Percentiles rank a stretch among this genome's conserved stretches.
These are phyloP conservation scores for Medakamo hakoo DNA, from an alignment of 139 green algal genomes.

Conservation along the genomic window DNA sequence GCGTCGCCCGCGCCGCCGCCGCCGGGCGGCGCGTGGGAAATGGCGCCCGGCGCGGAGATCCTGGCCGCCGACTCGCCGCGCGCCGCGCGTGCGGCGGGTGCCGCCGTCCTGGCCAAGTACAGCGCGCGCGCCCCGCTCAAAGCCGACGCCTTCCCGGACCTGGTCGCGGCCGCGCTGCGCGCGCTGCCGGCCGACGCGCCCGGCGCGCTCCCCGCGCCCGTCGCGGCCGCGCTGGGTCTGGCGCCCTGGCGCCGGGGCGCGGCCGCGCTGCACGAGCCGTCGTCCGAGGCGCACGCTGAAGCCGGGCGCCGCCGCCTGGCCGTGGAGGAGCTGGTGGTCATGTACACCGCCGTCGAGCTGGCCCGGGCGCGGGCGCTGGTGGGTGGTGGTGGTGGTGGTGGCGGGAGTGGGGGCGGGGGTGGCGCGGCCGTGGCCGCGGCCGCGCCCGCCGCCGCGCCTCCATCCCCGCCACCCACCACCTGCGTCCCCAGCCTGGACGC, in stretches of 20 bases:
- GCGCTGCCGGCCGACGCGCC: neutral
- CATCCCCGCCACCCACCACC: neutral
- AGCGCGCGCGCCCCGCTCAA: conserved; percentile 2
- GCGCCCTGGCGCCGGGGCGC: conserved; percentile 20
- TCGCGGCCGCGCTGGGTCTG: conserved; percentile 10
- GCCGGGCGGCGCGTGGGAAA: too few species aligned
- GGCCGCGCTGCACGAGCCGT: conserved; percentile 31
- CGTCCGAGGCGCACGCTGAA: conserved; percentile 10
- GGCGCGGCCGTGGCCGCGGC: neutral
- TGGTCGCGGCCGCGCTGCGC: conserved; percentile 1
- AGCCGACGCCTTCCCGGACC: neutral
- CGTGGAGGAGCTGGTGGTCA: conserved; percentile 71
- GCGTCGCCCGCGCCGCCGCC: neutral
- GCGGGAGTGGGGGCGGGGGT: neutral
- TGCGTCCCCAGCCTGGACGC: conserved; percentile 4
- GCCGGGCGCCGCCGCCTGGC: conserved; percentile 32
- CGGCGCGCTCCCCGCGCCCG: conserved; percentile 17
- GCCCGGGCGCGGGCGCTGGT: conserved; percentile 21
- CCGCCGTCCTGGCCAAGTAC: too few species aligned
- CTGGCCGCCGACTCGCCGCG: too few species aligned
- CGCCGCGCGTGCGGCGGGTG: neutral
- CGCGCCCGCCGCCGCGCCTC: neutral
- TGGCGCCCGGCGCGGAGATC: too few species aligned
- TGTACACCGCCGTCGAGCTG: conserved; percentile 65
- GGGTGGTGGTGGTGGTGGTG: neutral